These are phyloP conservation scores for Hypsizygus marmoreus DNA, from an alignment of 768 basidiomycete species.

Conservation along the genomic window DNA sequence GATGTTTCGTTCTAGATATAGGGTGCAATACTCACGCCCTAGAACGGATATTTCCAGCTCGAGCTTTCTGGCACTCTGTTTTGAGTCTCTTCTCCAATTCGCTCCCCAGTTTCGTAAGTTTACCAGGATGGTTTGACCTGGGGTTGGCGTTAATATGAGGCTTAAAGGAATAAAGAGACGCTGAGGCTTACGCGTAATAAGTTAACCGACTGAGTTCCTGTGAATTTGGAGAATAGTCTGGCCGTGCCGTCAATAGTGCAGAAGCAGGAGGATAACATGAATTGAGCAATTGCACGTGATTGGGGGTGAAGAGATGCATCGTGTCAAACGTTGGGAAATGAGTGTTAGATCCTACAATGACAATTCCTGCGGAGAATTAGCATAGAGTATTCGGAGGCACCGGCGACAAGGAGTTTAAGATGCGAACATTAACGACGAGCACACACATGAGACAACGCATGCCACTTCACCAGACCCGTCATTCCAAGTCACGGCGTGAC, in stretches of 20 bases:
- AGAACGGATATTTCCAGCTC: slow-evolving; percentile 72
- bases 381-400: slow-evolving; percentile 8
- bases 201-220: slow-evolving; percentile 85
- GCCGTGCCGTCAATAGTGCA: slow-evolving; percentile 69
- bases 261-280: slow-evolving; percentile 86
- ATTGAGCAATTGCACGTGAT: slow-evolving; percentile 81
- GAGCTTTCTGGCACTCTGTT: slow-evolving; percentile 66
- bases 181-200: slow-evolving; percentile 65
- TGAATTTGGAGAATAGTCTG: slow-evolving; percentile 77
- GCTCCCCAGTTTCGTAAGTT: slow-evolving; percentile 72
- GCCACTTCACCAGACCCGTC: background rate
- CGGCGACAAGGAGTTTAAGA: slow-evolving; percentile 4
- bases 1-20: slow-evolving; percentile 5
- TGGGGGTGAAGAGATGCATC: slow-evolving; percentile 80
- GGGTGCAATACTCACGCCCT: slow-evolving; percentile 63
- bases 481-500: slow-evolving; percentile 4
- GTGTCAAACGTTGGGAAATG: slow-evolving; percentile 10
- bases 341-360: slow-evolving; percentile 14
- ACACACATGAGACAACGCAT: background rate
- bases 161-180: background rate
- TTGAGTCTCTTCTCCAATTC: slow-evolving; percentile 78
- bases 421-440: slow-evolving; percentile 6
- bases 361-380: slow-evolving; percentile 8
- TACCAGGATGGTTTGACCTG: slow-evolving; percentile 76
- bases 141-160: background rate